Base-by-base conservation (phyloP, 2,329 filamentous ascomycete genomes). In the Xylariaceae sp. region DNA sequence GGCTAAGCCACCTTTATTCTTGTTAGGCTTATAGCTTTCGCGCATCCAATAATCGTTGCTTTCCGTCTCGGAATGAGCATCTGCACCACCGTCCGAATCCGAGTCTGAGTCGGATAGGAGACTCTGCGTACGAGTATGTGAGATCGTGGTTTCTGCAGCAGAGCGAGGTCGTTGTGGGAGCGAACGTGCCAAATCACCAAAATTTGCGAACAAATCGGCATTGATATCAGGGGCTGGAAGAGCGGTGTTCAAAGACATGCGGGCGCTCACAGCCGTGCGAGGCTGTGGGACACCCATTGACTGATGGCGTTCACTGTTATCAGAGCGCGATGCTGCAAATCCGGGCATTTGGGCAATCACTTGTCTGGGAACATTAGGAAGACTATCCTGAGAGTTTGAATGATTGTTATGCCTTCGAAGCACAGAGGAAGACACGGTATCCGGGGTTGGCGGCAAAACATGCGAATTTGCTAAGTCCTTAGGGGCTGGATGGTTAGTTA, bases 41-140 rank as follows among this genome's bases (percentile, higher is more conserved):
- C 72, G 73, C 66, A 83, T 72, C 80, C 80, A 83, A 19, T 80
- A 78, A 47, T 83, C 80, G 5, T 78, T 70, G 51, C 73, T 78
- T 66, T 14, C 72, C 14, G 74, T 71, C 17, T 68, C 68, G 7
- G 67, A 65, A 35, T 71, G 71, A 4, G 67, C 66, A 33, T 69
- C 66, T 1, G 66, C 65, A 14, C 64, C 64, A 56, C 70, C 74
- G 11, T 75, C 73, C 4, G 68, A 71, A 36, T 75, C 73, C 5
- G 68, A 71, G 32, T 75, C 72, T 66, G 75, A 80, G 27, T 74
- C 72, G 65, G 75, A 80, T n/a, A 73, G 72, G 1, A 68, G 71
- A 42, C 69, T 75, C 14, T 71, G 65, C 1, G 63, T 67, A 27
- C 68, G 66, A 38, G 62, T 65, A 11, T 62, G 65, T 5, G 74